Conservation (phyloP, 2,329 filamentous ascomycete genomes). For the Mycogone perniciosa region DNA sequence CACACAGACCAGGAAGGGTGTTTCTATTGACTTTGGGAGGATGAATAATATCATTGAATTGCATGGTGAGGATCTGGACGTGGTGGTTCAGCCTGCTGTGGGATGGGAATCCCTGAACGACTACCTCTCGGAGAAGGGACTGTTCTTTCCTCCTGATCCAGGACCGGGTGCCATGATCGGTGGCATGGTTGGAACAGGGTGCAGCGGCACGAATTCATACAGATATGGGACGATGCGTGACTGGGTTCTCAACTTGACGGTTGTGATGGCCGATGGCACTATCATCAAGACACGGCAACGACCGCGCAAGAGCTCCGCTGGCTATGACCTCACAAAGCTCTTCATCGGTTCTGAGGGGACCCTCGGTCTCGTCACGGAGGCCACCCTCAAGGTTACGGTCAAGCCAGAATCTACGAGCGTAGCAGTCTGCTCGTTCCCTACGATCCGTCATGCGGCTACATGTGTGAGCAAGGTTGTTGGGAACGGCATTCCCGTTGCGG, state of each 20-base stretch:
- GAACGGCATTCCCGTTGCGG: constrained; percentile 76
- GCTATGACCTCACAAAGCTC: constrained; percentile 83
- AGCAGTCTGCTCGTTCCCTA: constrained; percentile 58
- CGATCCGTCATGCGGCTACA: constrained; percentile 64
- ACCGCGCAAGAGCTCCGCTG: constrained; percentile 82
- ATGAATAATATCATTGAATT: constrained; percentile 78
- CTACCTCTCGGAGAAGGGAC: constrained; percentile 60
- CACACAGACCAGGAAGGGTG: constrained; percentile 71
- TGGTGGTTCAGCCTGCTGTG: constrained; percentile 72
- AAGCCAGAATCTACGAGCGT: constrained; percentile 75
- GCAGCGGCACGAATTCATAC: constrained; percentile 80
- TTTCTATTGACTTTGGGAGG: constrained; percentile 77
- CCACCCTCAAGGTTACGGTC: constrained; percentile 78
- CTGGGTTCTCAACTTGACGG: constrained; percentile 82
- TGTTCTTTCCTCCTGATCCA: constrained; percentile 90
- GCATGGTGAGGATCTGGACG: constrained; percentile 71
- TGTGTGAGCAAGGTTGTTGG: constrained; percentile 77
- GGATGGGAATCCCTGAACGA: constrained; percentile 86
- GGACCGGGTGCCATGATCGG: constrained; percentile 90
- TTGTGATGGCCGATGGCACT: constrained; percentile 85
- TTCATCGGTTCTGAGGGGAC: constrained; percentile 92
- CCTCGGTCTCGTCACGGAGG: constrained; percentile 84
- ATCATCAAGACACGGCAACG: constrained; percentile 84
- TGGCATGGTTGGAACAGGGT: constrained; percentile 72
- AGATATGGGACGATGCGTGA: constrained; percentile 92